Conservation (phyloP, 2,329 filamentous ascomycete species). For the Penicillium corylophilum region DNA sequence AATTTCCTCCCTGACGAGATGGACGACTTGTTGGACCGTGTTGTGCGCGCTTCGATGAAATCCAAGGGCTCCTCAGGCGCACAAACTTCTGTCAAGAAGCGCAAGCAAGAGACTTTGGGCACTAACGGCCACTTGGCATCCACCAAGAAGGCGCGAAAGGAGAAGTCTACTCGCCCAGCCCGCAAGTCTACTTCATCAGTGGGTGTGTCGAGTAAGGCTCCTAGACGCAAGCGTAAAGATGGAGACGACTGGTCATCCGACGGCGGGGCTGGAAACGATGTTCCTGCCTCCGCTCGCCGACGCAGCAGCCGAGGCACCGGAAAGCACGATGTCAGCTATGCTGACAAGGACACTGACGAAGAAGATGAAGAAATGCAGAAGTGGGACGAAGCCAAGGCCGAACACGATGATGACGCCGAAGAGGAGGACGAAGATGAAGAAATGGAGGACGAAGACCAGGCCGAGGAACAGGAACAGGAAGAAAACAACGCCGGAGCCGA, state of each 20-base stretch:
- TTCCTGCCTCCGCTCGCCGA: conserved; percentile 34
- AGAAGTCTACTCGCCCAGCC: conserved; percentile 23
- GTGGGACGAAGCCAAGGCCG: conserved; percentile 32
- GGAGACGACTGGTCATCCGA: conserved; percentile 44
- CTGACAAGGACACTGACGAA: conserved; percentile 46
- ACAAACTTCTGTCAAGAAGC: conserved; percentile 35
- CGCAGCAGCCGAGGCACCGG: conserved; percentile 40
- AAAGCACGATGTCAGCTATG: conserved; percentile 42
- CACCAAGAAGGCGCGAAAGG: conserved; percentile 35
- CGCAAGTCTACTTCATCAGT: conserved; percentile 37
- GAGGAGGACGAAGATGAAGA: conserved; percentile 24
- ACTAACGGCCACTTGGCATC: conserved; percentile 23
- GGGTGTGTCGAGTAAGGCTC: conserved; percentile 27
- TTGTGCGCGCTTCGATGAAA: conserved; percentile 70
- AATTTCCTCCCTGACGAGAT: conserved; percentile 76
- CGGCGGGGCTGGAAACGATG: conserved; percentile 41
- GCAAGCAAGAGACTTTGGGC: conserved; percentile 40
- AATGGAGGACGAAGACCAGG: conserved; percentile 22
- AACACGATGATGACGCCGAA: conserved; percentile 30
- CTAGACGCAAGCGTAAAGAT: conserved; percentile 40
- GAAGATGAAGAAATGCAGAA: conserved; percentile 45
- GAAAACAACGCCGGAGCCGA: conserved; percentile 14
- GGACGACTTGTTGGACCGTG: conserved; percentile 72
- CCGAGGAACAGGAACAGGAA: conserved; percentile 15
- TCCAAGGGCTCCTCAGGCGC: conserved; percentile 45